Evolutionary conservation across 1,284 basidiomycete genomes (phyloP).

Genomic region (Apiotrichum sp.): DNA sequence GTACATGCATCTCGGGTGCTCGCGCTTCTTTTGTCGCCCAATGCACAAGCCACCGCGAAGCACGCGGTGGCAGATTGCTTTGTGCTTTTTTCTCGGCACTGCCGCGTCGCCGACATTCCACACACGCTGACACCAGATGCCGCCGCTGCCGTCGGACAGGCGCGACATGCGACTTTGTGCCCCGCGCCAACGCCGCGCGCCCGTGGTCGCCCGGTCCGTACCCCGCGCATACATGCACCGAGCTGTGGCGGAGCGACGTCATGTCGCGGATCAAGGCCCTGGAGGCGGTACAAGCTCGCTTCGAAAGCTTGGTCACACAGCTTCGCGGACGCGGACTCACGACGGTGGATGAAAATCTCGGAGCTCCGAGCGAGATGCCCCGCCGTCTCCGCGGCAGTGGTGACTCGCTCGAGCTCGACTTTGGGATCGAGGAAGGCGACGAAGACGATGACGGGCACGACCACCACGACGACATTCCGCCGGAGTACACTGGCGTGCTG

Average conservation of each 20-base stretch:
- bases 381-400: background rate
- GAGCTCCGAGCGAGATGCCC: too few species aligned
- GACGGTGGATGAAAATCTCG: background rate
- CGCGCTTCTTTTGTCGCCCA: too few species aligned
- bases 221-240: constrained; percentile 20
- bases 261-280: constrained; percentile 15
- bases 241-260: constrained; percentile 20
- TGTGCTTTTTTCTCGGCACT: too few species aligned
- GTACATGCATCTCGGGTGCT: too few species aligned
- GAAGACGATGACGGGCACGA: background rate
- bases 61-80: too few species aligned
- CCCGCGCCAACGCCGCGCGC: constrained; percentile 18
- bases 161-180: constrained; percentile 19
- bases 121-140: constrained; percentile 9
- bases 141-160: constrained; percentile 17
- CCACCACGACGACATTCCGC: background rate
- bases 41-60: too few species aligned
- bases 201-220: constrained; percentile 15
- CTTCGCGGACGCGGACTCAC: background rate
- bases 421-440: background rate
- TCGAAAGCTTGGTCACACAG: constrained; percentile 10
- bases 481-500: constrained; percentile 10
- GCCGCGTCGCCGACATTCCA: too few species aligned
- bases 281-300: constrained; percentile 10
- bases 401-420: constrained; percentile 7